phyloP scores from a whole-genome alignment of 306 rosid genomes.

The Vicia faba region DNA sequence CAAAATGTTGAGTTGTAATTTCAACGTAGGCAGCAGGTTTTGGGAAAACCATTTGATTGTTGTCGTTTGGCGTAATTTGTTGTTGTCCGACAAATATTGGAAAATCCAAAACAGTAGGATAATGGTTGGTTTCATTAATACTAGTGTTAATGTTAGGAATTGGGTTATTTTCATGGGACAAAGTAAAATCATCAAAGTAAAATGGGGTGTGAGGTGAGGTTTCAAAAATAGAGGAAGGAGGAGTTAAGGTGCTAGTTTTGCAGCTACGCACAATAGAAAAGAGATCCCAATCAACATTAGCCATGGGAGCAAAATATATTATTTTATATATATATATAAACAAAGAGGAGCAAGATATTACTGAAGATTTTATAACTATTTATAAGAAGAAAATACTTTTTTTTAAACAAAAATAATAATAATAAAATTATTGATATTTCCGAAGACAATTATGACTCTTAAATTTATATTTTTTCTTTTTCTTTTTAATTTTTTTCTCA shows the following conservation, averaged over 20 bases:
- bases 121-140: background rate
- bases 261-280: constrained; percentile 71
- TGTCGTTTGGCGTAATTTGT: background rate
- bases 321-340: too few relatives aligned
- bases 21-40: background rate
- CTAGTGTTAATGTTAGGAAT: too few relatives aligned
- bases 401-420: too few relatives aligned
- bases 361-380: too few relatives aligned
- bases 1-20: background rate
- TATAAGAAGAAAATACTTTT: too few relatives aligned
- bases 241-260: constrained; percentile 34
- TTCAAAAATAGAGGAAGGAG: background rate
- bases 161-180: background rate
- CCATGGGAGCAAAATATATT: too few relatives aligned
- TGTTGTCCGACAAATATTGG: background rate
- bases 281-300: constrained; percentile 68
- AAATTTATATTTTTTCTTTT: too few relatives aligned
- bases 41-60: background rate
- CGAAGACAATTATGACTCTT: too few relatives aligned
- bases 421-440: too few relatives aligned
- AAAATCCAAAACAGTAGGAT: background rate
- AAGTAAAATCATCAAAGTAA: background rate
- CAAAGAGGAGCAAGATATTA: too few relatives aligned
- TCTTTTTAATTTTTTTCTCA: too few relatives aligned
- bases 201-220: background rate